Base-by-base conservation (phyloP, 228 moss, liverwort and hornwort genomes). In the Sphagnum fallax region DNA sequence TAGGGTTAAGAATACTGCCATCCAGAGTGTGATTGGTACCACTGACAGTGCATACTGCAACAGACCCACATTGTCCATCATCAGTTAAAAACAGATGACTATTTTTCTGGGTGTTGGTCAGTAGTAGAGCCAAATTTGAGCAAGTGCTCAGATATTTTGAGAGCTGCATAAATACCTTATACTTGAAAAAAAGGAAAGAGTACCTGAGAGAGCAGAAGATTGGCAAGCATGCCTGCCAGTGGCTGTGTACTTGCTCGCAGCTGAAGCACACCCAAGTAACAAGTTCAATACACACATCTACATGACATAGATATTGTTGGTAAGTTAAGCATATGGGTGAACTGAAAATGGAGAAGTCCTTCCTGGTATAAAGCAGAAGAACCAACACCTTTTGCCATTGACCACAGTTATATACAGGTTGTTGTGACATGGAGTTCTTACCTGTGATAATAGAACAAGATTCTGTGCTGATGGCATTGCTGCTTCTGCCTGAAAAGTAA, bases 381-480 rank as follows among this genome's bases (percentile, higher is more conserved):
- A 32, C 32, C 32, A 32, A 32, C 32, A 32, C 32, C 32, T 32
- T 32, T 32, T 32, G 32, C 32, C 32, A 32, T 32, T 32, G 32
- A 32, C 32, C 32, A 32, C 32, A 32, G 32, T 32, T 32, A 32
- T 32, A 32, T 32, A 32, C 32, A 32, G 32, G 32, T 32, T 32
- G 32, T 32, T 1, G 2, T 32, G 32, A 3, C 32, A 2, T 32
- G 32, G 2, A 32, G 32, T 32, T 32, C 32, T 32, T 70, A 92
- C 94, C 91, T 94, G 94, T 63, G 91, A 90, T 66, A 94, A 74
- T 8, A 91, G 74, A n/a, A 94, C 91, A 52, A 94, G 80, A 67
- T 94, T 94, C 73, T 94, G 94, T 67, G 90, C 94, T 49, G 91
- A 86, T 48, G 94, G 94, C 94, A 94, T 94, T 64, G 94, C 88